These are phyloP conservation scores for Bryoglossum gracile DNA, from an alignment of 495 filamentous ascomycete genomes.

Conservation along the genomic window DNA sequence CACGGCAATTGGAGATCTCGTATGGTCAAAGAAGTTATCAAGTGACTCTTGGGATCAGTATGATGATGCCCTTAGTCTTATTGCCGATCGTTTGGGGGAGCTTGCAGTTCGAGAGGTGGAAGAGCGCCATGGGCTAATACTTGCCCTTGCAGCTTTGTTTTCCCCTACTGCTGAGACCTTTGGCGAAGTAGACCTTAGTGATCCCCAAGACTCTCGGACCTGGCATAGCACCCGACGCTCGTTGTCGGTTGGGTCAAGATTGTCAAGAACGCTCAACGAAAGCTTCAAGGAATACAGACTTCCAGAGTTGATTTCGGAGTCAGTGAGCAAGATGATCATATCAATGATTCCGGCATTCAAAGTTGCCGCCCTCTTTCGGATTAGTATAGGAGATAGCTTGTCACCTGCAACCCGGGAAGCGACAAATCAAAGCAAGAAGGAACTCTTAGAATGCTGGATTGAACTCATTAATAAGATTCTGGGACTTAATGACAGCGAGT, in stretches of 20 bases:
- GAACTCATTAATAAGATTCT: neutral
- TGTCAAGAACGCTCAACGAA: too few relatives aligned
- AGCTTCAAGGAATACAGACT: neutral
- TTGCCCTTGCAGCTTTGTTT: too few relatives aligned
- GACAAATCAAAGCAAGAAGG: neutral
- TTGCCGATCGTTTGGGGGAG: neutral
- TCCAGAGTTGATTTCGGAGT: neutral
- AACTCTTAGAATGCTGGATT: neutral
- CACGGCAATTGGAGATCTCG: slow-evolving; percentile 53
- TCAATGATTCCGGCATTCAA: neutral
- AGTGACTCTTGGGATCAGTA: neutral
- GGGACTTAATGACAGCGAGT: slow-evolving; percentile 34
- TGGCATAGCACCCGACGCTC: too few relatives aligned
- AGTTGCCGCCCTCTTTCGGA: neutral
- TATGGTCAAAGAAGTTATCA: neutral
- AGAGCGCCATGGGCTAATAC: slow-evolving; percentile 57
- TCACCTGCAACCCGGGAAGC: neutral
- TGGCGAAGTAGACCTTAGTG: too few relatives aligned
- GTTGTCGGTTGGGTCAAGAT: neutral
- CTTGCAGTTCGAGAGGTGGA: slow-evolving; percentile 47
- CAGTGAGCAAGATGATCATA: neutral
- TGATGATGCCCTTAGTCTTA: neutral
- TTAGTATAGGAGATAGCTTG: neutral
- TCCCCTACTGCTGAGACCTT: too few relatives aligned
- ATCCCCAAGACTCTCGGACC: too few relatives aligned